A percentile compares a stretch with the other conserved stretches of the same genome.
phyloP scores from a whole-genome alignment of 495 filamentous ascomycete genomes.

The Tuber magnatum region DNA sequence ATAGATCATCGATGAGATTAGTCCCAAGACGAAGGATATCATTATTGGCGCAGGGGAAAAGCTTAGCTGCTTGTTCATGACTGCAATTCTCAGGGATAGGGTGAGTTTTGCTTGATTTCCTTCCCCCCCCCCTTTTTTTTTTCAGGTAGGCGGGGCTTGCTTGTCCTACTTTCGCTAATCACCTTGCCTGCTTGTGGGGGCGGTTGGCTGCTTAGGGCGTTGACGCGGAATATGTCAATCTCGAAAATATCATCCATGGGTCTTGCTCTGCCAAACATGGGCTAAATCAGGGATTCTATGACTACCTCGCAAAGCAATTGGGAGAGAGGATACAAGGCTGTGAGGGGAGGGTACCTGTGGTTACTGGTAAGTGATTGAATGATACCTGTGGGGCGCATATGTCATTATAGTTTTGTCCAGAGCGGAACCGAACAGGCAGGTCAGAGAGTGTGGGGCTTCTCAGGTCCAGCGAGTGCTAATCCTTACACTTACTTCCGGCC shows the following conservation, averaged over 20 bases:
- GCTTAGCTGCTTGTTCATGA: conserved; percentile 80
- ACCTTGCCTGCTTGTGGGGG: not conserved
- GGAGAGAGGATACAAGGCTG: conserved; percentile 62
- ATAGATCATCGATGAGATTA: conserved; percentile 59
- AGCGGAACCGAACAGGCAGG: not conserved
- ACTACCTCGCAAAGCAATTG: conserved; percentile 57
- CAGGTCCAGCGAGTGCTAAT: not conserved
- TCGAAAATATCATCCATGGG: conserved; percentile 48
- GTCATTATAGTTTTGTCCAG: not conserved
- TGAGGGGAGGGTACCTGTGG: conserved; percentile 64
- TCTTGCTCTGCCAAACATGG: conserved; percentile 59
- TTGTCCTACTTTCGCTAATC: not conserved
- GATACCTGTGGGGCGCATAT: not conserved
- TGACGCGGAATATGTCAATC: conserved; percentile 77
- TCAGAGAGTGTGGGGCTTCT: not conserved
- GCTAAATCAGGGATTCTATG: conserved; percentile 75
- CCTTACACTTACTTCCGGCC: not conserved
- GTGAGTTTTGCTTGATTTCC: conserved; percentile 21
- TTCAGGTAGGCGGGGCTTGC: not conserved
- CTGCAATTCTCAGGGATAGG: conserved; percentile 67
- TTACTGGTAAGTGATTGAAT: conserved; percentile 48
- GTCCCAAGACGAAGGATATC: conserved; percentile 73
- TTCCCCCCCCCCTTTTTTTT: not conserved
- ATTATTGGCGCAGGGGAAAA: conserved; percentile 93
- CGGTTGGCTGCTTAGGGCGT: conserved; percentile 49